Conservation (phyloP, 352 stramenopile genomes). For the Pythium dissimile region DNA sequence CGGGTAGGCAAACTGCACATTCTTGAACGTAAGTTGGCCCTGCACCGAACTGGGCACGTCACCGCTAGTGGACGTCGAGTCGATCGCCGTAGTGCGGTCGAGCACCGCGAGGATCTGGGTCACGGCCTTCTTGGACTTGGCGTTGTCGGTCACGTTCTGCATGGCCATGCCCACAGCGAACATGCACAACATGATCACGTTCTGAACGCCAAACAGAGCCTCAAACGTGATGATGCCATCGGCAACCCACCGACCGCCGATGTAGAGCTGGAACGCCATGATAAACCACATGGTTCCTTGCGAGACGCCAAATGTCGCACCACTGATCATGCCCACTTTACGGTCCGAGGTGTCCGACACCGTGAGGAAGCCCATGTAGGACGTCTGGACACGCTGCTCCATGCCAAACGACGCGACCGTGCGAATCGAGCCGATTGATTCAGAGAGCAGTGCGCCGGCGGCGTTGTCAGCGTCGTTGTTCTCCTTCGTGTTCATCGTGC, state of each 20-base stretch:
- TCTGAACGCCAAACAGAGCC: constrained; percentile 37
- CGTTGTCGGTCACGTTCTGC: constrained; percentile 26
- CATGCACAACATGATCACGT: constrained; percentile 33
- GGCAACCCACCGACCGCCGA: constrained; percentile 37
- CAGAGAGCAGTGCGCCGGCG: constrained; percentile 21
- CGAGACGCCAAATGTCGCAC: constrained; percentile 45
- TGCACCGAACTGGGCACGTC: constrained; percentile 6
- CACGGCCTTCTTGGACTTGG: constrained; percentile 29
- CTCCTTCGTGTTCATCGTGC: constrained; percentile 16
- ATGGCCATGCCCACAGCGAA: constrained; percentile 31
- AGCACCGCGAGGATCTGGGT: constrained; percentile 41
- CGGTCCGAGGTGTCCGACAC: constrained; percentile 21
- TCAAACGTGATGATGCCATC: constrained; percentile 34
- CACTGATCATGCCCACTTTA: constrained; percentile 35
- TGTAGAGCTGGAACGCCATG: constrained; percentile 65
- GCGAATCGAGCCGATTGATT: constrained; percentile 30
- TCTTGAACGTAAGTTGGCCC: constrained; percentile 34
- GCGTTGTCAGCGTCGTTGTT: constrained; percentile 27
- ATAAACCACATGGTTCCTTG: constrained; percentile 53
- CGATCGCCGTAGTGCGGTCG: constrained; percentile 39
- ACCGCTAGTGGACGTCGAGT: constrained; percentile 15
- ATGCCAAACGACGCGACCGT: constrained; percentile 40
- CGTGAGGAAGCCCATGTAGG: constrained; percentile 23
- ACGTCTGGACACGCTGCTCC: constrained; percentile 16
- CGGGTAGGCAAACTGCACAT: constrained; percentile 57